Evolutionary conservation across 768 basidiomycete genomes (phyloP), one percentile per base, ranked within the genome.

Genomic region (Phanerochaete sordida): DNA sequence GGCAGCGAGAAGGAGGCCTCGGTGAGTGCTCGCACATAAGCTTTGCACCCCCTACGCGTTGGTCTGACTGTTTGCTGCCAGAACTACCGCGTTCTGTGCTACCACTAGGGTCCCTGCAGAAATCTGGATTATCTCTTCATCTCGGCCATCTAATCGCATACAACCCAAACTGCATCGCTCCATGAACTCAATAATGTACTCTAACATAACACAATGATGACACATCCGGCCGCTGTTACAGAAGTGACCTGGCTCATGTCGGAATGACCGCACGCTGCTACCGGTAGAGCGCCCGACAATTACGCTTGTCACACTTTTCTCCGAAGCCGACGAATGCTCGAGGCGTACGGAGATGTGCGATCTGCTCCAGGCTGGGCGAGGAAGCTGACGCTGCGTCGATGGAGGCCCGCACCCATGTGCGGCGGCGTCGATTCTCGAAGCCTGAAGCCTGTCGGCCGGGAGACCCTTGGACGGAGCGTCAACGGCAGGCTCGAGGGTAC

Each of bases 1-100:
- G 70, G 76, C 23, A 74, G 67, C 6, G 86, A 88, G 76, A 77
- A 82, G 68, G 72, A 76, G 44, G 68, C 85, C 33, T 74, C 78
- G 69, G 85, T 84, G 50, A 53, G 74, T 68, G 37, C 4, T n/a
- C 12, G 7, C 33, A 7, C 6, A 19, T 43, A 11, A 43, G 19
- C 39, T 4, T 19, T 43, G 8, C 19, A 16, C 33, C 23, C 33
- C 4, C 31, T 48, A n/a, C 5, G 11, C 21, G 31, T 48, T 39
- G 21, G 11, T 6, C 39, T 44, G 19, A 30, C 39, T 43, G 15
- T n/a, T n/a, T 21, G 39, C 39, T 16, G 39, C 39, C 52, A 79
- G 78, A 68, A 77, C n/a, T 79, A 79, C 61, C 72, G 73, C 24
- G 70, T 79, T 19, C 69, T 79, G 59, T 80, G 78, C 68, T 73